phyloP scores from a whole-genome alignment of 192 early-diverging fungal species.

The Coemansia sp. region DNA sequence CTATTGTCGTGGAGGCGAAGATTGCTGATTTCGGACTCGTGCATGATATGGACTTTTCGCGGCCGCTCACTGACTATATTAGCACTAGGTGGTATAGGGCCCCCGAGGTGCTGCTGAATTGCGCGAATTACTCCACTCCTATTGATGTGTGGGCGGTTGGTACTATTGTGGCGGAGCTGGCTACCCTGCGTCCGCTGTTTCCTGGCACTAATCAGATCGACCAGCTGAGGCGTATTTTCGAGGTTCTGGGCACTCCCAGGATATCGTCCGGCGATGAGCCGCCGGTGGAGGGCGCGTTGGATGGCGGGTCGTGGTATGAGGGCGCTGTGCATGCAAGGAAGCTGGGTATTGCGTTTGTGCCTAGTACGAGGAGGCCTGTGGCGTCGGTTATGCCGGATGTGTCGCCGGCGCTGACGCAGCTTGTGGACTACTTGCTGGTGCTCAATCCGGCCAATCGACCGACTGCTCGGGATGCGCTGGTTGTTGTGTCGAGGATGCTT shows the following conservation, averaged over 20 bases:
- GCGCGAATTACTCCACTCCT: conserved; percentile 78
- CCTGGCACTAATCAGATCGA: conserved; percentile 93
- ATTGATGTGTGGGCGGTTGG: conserved; percentile 98
- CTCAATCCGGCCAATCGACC: conserved; percentile 78
- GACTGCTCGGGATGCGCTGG: conserved; percentile 71
- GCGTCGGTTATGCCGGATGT: conserved; percentile 60
- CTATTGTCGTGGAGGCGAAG: conserved; percentile 63
- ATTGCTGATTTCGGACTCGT: conserved; percentile 97
- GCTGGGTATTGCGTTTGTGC: conserved; percentile 65
- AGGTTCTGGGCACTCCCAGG: conserved; percentile 74
- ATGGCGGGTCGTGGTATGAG: conserved; percentile 68
- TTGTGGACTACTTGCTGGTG: conserved; percentile 70
- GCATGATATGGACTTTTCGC: conserved; percentile 79
- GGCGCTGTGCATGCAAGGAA: conserved; percentile 66
- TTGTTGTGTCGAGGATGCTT: conserved; percentile 46
- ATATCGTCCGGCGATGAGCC: conserved; percentile 23
- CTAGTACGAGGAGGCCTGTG: conserved; percentile 56
- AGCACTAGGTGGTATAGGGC: conserved; percentile 98
- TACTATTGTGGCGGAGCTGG: conserved; percentile 87
- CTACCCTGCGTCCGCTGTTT: conserved; percentile 84
- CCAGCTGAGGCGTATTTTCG: conserved; percentile 82
- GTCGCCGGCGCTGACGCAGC: conserved; percentile 53
- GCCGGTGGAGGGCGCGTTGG: conserved; percentile 7
- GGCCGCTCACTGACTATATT: conserved; percentile 96
- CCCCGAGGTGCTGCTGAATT: conserved; percentile 88